phyloP scores from a whole-genome alignment of 1,139 yeast genomes.

The Arxiozyma telluris region DNA sequence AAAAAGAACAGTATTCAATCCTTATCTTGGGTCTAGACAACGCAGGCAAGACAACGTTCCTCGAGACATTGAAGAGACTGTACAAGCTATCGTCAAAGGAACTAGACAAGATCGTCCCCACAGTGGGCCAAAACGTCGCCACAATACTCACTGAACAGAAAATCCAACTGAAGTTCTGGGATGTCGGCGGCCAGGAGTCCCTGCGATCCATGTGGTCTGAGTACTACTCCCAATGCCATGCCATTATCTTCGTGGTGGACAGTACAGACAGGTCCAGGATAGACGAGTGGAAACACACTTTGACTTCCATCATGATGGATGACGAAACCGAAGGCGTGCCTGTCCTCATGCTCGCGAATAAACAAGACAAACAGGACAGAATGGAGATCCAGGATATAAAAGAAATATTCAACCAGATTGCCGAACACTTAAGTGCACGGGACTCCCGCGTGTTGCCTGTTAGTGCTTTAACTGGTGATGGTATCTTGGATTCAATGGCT shows the following conservation, averaged over 20 bases:
- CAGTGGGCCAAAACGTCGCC: constrained; percentile 69
- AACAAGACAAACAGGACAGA: constrained; percentile 82
- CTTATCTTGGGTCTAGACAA: constrained; percentile 85
- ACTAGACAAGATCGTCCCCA: constrained; percentile 47
- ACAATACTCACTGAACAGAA: constrained; percentile 40
- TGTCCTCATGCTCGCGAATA: constrained; percentile 86
- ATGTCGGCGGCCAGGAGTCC: constrained; percentile 86
- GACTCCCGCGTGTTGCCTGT: constrained; percentile 86
- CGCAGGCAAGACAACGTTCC: constrained; percentile 87
- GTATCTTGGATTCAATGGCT: constrained; percentile 76
- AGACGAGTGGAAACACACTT: constrained; percentile 64
- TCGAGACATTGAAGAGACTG: constrained; percentile 51
- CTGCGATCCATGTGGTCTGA: constrained; percentile 79
- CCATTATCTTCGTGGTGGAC: constrained; percentile 84
- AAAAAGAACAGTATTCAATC: constrained; percentile 60
- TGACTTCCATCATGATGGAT: constrained; percentile 34
- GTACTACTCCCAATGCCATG: constrained; percentile 80
- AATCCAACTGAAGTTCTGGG: constrained; percentile 76
- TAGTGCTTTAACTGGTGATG: constrained; percentile 79
- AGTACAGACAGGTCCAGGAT: constrained; percentile 77
- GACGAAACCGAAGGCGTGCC: constrained; percentile 72
- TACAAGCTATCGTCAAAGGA: constrained; percentile 34
- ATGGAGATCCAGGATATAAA: constrained; percentile 72
- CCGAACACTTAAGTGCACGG: constrained; percentile 78
- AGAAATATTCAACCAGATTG: constrained; percentile 69